Evolutionary conservation across 306 rosid species (phyloP).

Genomic region (Lablab purpureus): DNA sequence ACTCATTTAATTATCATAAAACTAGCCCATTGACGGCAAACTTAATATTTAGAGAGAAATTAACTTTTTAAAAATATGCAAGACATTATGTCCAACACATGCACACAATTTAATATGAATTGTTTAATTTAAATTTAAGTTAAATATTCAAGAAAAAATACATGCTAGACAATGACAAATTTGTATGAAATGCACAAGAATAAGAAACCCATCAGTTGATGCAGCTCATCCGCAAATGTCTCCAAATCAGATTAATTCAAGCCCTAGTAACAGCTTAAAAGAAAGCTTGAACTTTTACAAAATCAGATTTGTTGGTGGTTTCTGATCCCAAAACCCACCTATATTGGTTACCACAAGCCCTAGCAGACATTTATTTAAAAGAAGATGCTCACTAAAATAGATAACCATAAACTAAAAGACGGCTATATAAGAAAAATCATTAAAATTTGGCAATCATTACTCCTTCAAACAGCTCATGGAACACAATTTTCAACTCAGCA

Average conservation of each 20-base stretch:
- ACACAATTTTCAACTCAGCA: constrained; percentile 19
- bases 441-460: background rate
- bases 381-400: constrained; percentile 23
- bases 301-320: constrained; percentile 33
- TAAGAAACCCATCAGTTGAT: constrained; percentile 31
- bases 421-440: constrained; percentile 16
- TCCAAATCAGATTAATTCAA: constrained; percentile 36
- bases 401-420: constrained; percentile 28
- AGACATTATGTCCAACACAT: background rate
- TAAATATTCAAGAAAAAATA: background rate
- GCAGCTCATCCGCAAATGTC: constrained; percentile 31
- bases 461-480: constrained; percentile 18
- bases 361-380: constrained; percentile 30
- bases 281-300: constrained; percentile 26
- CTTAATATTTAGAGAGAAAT: constrained; percentile 27
- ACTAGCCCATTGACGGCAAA: constrained; percentile 35
- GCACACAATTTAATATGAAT: background rate
- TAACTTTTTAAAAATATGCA: constrained; percentile 26
- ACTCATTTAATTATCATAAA: constrained; percentile 29
- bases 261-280: constrained; percentile 25
- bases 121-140: background rate
- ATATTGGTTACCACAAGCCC: constrained; percentile 9
- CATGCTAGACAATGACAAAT: background rate
- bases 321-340: constrained; percentile 3
- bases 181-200: constrained; percentile 28